phyloP scores from a whole-genome alignment of 2,329 filamentous ascomycete genomes.

The Stylonectria norvegica region DNA sequence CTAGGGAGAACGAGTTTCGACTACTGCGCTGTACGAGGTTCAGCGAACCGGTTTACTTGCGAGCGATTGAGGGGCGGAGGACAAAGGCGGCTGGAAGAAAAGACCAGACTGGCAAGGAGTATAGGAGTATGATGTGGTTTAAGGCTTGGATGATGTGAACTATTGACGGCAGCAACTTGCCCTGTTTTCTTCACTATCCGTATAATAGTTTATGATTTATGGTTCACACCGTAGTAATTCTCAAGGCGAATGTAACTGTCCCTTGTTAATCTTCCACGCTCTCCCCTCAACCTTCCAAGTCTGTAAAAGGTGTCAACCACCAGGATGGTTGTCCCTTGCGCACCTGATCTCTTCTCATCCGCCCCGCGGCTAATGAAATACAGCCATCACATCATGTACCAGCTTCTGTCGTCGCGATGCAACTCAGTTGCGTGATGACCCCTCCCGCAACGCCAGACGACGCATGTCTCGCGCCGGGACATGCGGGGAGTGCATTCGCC shows the following conservation, averaged over 20 bases:
- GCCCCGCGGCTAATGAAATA: background rate
- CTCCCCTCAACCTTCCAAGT: too few species aligned
- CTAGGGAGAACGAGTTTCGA: background rate
- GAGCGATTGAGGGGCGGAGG: background rate
- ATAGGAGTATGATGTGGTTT: conserved; percentile 9
- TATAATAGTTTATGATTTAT: background rate
- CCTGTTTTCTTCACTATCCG: conserved; percentile 1
- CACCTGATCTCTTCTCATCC: background rate
- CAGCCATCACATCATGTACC: background rate
- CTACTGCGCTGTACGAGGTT: too few species aligned
- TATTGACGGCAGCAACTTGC: background rate
- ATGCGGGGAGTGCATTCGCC: conserved; percentile 1
- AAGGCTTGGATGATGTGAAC: conserved; percentile 1
- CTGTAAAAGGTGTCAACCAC: too few species aligned
- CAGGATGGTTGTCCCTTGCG: too few species aligned
- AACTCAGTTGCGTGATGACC: background rate
- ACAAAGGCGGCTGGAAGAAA: conserved; percentile 7
- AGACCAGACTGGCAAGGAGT: conserved; percentile 5
- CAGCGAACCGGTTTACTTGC: too few species aligned
- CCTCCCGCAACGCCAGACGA: background rate
- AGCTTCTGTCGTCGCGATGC: background rate
- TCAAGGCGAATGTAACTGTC: conserved; percentile 1
- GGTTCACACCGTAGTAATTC: conserved; percentile 7
- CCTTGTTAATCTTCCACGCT: background rate
- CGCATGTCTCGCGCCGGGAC: background rate